Evolutionary conservation across 2,329 filamentous ascomycete species (phyloP).

Genomic region (Nothomitra cinnamomea): DNA sequence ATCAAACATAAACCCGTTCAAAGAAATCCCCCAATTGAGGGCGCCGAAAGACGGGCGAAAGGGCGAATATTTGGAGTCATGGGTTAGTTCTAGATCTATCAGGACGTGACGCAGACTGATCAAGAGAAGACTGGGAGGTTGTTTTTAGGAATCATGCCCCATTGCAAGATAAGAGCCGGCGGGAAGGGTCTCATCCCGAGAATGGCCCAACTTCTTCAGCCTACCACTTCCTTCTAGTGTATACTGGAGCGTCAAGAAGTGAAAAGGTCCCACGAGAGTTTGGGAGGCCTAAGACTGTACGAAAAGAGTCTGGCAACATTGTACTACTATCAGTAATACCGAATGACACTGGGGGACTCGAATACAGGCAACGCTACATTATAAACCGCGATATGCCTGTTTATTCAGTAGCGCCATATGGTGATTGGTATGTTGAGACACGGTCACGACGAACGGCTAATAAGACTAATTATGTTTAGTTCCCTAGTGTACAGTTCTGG

Average conservation of each 20-base stretch:
- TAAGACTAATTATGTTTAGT: constrained; percentile 6
- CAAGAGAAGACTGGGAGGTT: background rate
- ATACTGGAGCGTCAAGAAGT: background rate
- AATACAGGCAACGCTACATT: constrained; percentile 13
- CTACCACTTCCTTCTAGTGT: constrained; percentile 1
- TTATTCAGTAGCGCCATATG: constrained; percentile 14
- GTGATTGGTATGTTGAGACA: constrained; percentile 10
- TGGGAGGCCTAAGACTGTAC: background rate
- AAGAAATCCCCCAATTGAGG: background rate
- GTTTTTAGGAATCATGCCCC: background rate
- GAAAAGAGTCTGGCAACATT: constrained; percentile 11
- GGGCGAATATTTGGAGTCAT: background rate
- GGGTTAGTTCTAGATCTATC: background rate
- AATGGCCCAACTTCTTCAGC: background rate
- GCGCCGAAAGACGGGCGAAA: background rate
- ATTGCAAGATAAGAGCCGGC: background rate
- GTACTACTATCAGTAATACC: constrained; percentile 12
- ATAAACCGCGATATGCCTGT: constrained; percentile 14
- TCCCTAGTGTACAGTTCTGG: constrained; percentile 13
- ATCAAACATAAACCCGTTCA: background rate
- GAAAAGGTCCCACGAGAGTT: background rate
- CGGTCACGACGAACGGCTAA: background rate
- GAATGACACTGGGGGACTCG: constrained; percentile 8
- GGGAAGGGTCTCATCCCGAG: too few species aligned
- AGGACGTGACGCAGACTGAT: background rate